These are phyloP conservation scores for Umbelopsis sp. DNA, from an alignment of 192 early-diverging fungal genomes.

Conservation along the genomic window DNA sequence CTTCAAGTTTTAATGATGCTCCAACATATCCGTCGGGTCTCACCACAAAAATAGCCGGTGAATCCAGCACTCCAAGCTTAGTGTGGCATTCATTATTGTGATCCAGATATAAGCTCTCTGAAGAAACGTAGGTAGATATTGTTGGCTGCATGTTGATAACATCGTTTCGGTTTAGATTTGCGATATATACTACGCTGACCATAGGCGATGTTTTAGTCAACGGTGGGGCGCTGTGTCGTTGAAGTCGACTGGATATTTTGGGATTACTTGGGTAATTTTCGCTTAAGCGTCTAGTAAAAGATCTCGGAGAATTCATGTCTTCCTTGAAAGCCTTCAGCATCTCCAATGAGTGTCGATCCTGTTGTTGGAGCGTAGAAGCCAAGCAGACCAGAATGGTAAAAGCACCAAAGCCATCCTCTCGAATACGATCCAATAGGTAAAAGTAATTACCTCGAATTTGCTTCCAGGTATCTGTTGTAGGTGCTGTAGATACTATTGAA, in stretches of 20 bases:
- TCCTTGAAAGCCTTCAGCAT: constrained; percentile 7
- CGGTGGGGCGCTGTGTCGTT: neutral
- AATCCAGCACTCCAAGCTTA: neutral
- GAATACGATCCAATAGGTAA: neutral
- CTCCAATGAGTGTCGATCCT: neutral
- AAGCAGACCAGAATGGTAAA: neutral
- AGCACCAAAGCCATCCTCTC: neutral
- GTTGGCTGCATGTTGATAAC: neutral
- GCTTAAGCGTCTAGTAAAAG: constrained; percentile 7
- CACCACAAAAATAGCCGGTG: constrained; percentile 15
- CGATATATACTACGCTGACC: neutral
- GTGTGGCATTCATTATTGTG: constrained; percentile 16
- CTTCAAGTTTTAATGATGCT: constrained; percentile 13
- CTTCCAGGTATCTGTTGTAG: neutral
- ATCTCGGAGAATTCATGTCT: constrained; percentile 12
- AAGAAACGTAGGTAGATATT: neutral
- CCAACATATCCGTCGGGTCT: constrained; percentile 13
- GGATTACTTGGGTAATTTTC: neutral
- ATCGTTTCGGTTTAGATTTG: neutral
- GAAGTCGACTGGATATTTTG: neutral
- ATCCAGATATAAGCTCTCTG: neutral
- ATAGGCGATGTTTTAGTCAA: neutral
- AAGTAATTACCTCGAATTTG: neutral
- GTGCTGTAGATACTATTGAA: neutral
- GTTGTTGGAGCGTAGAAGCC: constrained; percentile 4